Conservation (phyloP, 148 eudicot genomes). For the Rheum nobile region DNA sequence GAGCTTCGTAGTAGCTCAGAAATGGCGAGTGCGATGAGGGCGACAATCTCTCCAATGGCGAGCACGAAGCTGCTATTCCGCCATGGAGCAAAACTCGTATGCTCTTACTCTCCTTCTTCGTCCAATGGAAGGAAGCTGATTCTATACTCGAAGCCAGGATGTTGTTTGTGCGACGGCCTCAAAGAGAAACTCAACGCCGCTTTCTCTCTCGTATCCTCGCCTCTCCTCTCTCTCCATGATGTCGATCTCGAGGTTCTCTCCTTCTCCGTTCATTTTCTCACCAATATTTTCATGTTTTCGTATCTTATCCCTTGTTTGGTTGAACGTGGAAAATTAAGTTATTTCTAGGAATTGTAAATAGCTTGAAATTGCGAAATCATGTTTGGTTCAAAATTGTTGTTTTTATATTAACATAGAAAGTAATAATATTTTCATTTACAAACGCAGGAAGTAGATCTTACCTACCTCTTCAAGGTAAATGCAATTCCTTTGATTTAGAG, state of each 20-base stretch:
- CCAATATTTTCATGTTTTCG: not conserved
- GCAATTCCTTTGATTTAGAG: no score
- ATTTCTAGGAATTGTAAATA: no score
- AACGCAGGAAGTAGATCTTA: no score
- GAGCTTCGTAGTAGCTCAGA: not conserved
- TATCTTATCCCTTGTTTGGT: no score
- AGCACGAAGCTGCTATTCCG: slow-evolving; percentile 6
- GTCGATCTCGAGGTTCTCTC: slow-evolving; percentile 43
- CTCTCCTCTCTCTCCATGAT: slow-evolving; percentile 31
- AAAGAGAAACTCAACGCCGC: slow-evolving; percentile 74
- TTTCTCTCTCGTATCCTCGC: slow-evolving; percentile 30
- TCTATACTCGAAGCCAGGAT: slow-evolving; percentile 81
- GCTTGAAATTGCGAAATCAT: no score
- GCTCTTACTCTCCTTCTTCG: slow-evolving; percentile 20
- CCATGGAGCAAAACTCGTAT: not conserved
- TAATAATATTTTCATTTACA: no score
- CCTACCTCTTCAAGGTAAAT: no score
- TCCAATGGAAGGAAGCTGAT: slow-evolving; percentile 32
- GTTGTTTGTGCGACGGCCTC: slow-evolving; percentile 94
- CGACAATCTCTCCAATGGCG: slow-evolving; percentile 10
- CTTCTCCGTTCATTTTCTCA: not conserved
- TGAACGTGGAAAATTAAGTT: no score
- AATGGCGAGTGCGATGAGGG: slow-evolving; percentile 9
- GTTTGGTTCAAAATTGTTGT: no score
- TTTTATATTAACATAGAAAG: no score